Base-by-base conservation (phyloP, 371 early-diverging fungal genomes). In the Entomophthora muscae region DNA sequence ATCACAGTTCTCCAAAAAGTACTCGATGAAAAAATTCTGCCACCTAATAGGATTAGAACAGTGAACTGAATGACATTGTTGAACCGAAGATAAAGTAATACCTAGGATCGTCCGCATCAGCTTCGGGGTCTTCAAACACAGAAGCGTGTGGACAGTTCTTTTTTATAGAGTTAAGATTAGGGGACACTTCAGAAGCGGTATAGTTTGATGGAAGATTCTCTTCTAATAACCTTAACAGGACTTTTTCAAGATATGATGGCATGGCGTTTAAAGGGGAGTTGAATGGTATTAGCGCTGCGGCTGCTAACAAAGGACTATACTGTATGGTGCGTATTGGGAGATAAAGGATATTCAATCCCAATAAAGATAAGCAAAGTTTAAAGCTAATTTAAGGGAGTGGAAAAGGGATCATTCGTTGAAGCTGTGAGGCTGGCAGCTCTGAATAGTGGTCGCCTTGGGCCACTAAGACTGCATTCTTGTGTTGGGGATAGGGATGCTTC, bases 1-100 rank as follows among this genome's bases (percentile, higher is more conserved):
- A 63, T 81, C 78, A 24, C 68, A 72, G 64, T 73, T 73, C 57
- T 84, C 78, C 31, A 86, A 61, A 66, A 86, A 87, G 66, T 72
- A 84, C 64, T 85, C 81, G 17, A 75, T 65, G 67, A 87, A 84
- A 26, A 84, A 66, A 55, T 71, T 72, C 32, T 68, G 68, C 87
- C 87, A 85, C 65, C 85, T 73, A 64, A 10, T 24, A 58, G 58
- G 30, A 60, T 13, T n/a, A 0, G 24, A 1, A 17, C 30, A n/a
- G 33, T 31, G 29, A 12, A 28, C 21, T 27, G 22, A 26, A 32
- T 52, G 3, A 32, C 1, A 59, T 24, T 27, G 7, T 13, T 23
- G 5, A 53, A 21, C 10, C 24, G 7, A 22, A 1, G 17, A 33
- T 22, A 30, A 53, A 22, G 13, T 60, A 17, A 24, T 59, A 74